Conservation (phyloP, 2,329 filamentous ascomycete species). For the Talaromyces sp. region DNA sequence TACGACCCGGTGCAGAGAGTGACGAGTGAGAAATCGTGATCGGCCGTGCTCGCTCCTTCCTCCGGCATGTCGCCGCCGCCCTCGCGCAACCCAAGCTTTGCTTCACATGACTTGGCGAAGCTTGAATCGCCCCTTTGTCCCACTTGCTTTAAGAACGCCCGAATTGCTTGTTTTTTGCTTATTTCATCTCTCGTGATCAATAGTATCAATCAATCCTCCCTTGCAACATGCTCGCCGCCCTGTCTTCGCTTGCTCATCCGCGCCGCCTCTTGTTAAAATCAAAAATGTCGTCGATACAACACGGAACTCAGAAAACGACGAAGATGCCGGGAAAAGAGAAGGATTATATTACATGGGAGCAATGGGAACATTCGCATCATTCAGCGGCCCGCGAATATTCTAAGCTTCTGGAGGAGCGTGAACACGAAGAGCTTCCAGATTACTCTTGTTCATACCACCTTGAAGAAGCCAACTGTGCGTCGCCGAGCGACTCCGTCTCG, state of each 20-base stretch:
- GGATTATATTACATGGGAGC: neutral
- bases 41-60: slow-evolving; percentile 3
- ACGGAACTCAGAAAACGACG: neutral
- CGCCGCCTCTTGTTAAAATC: neutral
- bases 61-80: slow-evolving; percentile 1
- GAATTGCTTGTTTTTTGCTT: neutral
- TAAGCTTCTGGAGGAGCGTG: neutral
- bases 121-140: slow-evolving; percentile 2
- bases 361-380: neutral
- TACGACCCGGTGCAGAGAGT: slow-evolving; percentile 22
- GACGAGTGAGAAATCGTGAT: neutral
- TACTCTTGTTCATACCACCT: slow-evolving; percentile 2
- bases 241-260: neutral
- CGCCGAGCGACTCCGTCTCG: neutral
- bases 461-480: neutral
- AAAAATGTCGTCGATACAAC: neutral
- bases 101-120: slow-evolving; percentile 9
- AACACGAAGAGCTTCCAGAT: neutral
- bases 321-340: neutral
- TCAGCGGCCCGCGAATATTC: neutral
- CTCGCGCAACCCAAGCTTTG: slow-evolving; percentile 3
- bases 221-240: neutral
- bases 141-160: neutral
- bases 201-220: neutral
- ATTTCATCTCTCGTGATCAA: neutral